These are phyloP conservation scores for Fusarium tjaetaba DNA, from an alignment of 2,329 filamentous ascomycete species.

Conservation along the genomic window DNA sequence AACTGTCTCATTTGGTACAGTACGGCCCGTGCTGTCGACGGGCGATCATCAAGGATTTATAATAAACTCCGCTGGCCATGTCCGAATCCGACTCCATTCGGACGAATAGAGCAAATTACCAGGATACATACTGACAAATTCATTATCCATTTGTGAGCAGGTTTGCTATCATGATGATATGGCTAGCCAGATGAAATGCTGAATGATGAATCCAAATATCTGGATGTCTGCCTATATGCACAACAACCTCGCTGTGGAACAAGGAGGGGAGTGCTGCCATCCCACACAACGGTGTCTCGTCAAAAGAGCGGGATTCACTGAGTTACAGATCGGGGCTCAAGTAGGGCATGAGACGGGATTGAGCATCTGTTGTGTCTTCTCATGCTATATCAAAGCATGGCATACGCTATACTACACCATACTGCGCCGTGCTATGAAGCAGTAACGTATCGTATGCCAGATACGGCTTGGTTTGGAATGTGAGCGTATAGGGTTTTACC, in stretches of 20 bases:
- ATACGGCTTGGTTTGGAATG: slow-evolving; percentile 24
- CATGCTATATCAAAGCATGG: not conserved
- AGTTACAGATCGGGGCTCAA: slow-evolving; percentile 16
- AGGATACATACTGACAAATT: slow-evolving; percentile 16
- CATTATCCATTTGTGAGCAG: not conserved
- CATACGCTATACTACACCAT: not conserved
- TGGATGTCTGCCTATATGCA: slow-evolving; percentile 26
- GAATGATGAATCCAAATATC: not conserved
- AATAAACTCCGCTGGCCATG: slow-evolving; percentile 28
- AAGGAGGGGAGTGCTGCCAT: slow-evolving; percentile 31
- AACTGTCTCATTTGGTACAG: slow-evolving; percentile 26
- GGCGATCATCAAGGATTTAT: slow-evolving; percentile 22
- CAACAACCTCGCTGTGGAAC: slow-evolving; percentile 21
- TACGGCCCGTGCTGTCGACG: slow-evolving; percentile 13
- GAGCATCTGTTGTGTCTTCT: not conserved
- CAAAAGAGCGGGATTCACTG: slow-evolving; percentile 38
- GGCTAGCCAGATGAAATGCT: not conserved
- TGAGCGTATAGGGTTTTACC: slow-evolving; percentile 22
- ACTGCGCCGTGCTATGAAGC: not conserved
- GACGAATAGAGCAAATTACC: not conserved
- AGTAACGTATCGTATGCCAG: slow-evolving; percentile 21
- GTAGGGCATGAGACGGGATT: slow-evolving; percentile 6
- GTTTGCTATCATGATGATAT: slow-evolving; percentile 1
- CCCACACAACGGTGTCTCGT: slow-evolving; percentile 26
- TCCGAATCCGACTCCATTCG: slow-evolving; percentile 11